A percentile compares a stretch with the other conserved stretches of the same genome.
These are phyloP conservation scores for Penicillium sp. DNA, from an alignment of 2,329 filamentous ascomycete genomes.

Conservation along the genomic window DNA sequence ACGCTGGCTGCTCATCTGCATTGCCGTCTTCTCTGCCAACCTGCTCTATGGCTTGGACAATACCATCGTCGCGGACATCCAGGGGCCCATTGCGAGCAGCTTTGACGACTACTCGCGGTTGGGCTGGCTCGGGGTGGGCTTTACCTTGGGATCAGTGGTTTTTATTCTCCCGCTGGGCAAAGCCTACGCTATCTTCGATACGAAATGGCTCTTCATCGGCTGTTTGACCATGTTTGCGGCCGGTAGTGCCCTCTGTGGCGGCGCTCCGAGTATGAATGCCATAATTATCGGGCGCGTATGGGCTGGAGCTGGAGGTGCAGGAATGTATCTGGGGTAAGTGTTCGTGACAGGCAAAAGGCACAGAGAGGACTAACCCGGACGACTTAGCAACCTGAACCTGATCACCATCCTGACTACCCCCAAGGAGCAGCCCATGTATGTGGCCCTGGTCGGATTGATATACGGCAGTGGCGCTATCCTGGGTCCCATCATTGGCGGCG, in stretches of 20 bases:
- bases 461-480: constrained; percentile 32
- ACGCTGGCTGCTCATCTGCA: constrained; percentile 19
- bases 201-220: constrained; percentile 40
- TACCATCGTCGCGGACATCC: constrained; percentile 49
- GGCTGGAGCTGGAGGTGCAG: constrained; percentile 29
- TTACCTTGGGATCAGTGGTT: constrained; percentile 40
- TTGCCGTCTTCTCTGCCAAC: constrained; percentile 35
- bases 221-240: constrained; percentile 27
- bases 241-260: constrained; percentile 41
- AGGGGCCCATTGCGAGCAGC: constrained; percentile 38
- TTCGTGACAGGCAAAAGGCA: not conserved
- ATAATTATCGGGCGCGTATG: constrained; percentile 43
- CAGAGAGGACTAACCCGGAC: not conserved
- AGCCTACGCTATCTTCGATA: constrained; percentile 42
- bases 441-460: constrained; percentile 22
- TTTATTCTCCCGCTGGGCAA: constrained; percentile 38
- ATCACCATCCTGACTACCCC: constrained; percentile 20
- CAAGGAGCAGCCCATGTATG: constrained; percentile 23
- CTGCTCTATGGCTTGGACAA: constrained; percentile 38
- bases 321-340: constrained; percentile 28
- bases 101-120: constrained; percentile 39
- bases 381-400: constrained; percentile 18
- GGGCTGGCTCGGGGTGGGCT: constrained; percentile 41
- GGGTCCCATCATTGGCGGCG: constrained; percentile 37
- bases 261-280: constrained; percentile 42